A percentile compares a stretch with the other conserved stretches of the same genome.
phyloP scores from a whole-genome alignment of 2,329 filamentous ascomycete species.

The Acarospora socialis region DNA sequence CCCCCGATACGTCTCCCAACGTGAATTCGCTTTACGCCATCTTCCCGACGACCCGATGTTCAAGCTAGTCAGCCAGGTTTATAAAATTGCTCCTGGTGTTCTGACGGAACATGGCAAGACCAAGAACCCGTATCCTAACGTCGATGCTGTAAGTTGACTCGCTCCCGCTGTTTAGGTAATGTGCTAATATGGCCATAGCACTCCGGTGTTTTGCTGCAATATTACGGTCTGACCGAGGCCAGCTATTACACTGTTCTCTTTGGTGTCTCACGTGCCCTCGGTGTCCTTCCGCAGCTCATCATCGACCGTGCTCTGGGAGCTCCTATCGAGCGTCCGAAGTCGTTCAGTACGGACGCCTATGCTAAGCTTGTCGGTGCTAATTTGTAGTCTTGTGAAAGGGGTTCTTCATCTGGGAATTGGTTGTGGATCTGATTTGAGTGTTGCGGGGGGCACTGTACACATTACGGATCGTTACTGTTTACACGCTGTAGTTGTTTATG shows the following conservation, averaged over 20 bases:
- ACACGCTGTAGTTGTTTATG: no score
- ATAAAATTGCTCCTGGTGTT: constrained; percentile 98
- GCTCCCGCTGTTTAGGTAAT: constrained; percentile 1
- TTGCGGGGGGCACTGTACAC: no score
- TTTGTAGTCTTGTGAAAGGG: constrained; percentile 47
- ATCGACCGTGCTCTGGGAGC: constrained; percentile 95
- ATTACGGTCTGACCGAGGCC: constrained; percentile 97
- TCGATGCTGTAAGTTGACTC: constrained; percentile 52
- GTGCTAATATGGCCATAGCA: constrained; percentile 36
- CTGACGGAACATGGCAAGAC: constrained; percentile 99
- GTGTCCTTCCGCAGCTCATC: constrained; percentile 98
- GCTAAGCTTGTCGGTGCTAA: constrained; percentile 82
- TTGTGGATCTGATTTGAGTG: no score
- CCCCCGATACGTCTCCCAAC: constrained; percentile 96
- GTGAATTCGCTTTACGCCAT: constrained; percentile 87
- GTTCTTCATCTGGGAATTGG: constrained; percentile 16
- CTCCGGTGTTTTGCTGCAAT: constrained; percentile 97
- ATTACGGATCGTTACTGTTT: no score
- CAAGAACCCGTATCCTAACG: constrained; percentile 99
- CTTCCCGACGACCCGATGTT: constrained; percentile 98
- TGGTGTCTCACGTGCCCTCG: constrained; percentile 93
- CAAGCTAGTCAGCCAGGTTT: constrained; percentile 99
- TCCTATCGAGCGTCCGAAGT: constrained; percentile 98
- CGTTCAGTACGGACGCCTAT: constrained; percentile 94
- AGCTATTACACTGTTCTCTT: constrained; percentile 99